These are phyloP conservation scores for Stachybotrys elegans DNA, from an alignment of 2,329 filamentous ascomycete species.

Conservation along the genomic window DNA sequence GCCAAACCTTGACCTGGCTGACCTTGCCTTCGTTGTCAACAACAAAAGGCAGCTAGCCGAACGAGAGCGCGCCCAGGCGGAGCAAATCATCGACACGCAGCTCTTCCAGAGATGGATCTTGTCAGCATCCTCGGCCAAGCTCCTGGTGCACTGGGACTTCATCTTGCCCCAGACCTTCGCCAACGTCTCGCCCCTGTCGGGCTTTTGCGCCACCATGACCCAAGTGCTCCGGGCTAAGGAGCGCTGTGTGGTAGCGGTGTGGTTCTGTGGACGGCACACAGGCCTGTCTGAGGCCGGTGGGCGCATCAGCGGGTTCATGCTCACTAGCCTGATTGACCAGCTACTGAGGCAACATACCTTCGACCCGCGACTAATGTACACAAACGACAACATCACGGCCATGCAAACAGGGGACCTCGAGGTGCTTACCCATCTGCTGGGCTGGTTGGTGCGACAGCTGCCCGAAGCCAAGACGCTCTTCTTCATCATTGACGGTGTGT, in stretches of 20 bases:
- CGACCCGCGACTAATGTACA: neutral
- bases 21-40: too few species aligned
- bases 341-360: neutral
- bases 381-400: neutral
- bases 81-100: too few species aligned
- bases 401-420: neutral
- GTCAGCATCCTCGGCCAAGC: neutral
- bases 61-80: too few species aligned
- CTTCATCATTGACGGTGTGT: neutral
- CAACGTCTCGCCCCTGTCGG: neutral
- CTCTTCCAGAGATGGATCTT: neutral
- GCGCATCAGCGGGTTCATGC: too few species aligned
- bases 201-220: neutral
- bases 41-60: too few species aligned
- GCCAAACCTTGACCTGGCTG: too few species aligned
- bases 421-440: neutral
- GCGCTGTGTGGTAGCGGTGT: neutral
- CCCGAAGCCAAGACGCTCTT: neutral
- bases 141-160: neutral
- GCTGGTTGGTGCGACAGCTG: neutral
- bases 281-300: neutral
- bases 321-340: neutral
- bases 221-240: neutral
- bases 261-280: neutral
- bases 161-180: too few species aligned